phyloP scores from a whole-genome alignment of 805 yeast genomes.

The Saturnispora kantuleensis region DNA sequence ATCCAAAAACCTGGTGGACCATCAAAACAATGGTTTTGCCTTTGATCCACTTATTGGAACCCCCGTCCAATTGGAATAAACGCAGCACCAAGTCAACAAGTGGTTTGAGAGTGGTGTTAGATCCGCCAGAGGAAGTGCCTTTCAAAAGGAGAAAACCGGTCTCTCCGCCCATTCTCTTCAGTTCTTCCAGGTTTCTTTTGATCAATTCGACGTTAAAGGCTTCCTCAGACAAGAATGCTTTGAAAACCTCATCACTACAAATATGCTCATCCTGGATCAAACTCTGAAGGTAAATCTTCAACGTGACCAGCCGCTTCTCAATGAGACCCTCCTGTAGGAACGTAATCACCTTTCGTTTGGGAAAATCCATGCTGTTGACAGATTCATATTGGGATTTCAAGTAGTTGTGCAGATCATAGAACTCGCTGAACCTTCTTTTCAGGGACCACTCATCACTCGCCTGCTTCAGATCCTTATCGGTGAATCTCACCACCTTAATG shows the following conservation, averaged over 20 bases:
- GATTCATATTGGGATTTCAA: slow-evolving; percentile 42
- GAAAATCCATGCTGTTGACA: slow-evolving; percentile 41
- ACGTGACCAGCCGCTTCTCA: slow-evolving; percentile 49
- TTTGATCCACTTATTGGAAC: slow-evolving; percentile 63
- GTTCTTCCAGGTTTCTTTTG: slow-evolving; percentile 24
- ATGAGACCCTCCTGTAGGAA: slow-evolving; percentile 56
- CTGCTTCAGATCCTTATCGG: slow-evolving; percentile 22
- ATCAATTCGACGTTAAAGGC: slow-evolving; percentile 30
- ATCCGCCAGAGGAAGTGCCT: neutral
- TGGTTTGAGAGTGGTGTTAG: slow-evolving; percentile 58
- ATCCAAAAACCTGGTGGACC: slow-evolving; percentile 78
- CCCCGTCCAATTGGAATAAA: slow-evolving; percentile 47
- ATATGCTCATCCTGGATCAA: slow-evolving; percentile 56
- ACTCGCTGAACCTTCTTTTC: slow-evolving; percentile 84
- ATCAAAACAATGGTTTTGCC: slow-evolving; percentile 77
- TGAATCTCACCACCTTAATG: slow-evolving; percentile 58
- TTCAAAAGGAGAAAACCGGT: slow-evolving; percentile 9
- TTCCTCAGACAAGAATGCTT: slow-evolving; percentile 72
- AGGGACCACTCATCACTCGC: slow-evolving; percentile 76
- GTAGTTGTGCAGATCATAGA: slow-evolving; percentile 59
- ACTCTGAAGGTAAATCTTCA: slow-evolving; percentile 53
- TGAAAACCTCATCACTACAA: slow-evolving; percentile 61
- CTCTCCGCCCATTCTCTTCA: slow-evolving; percentile 35
- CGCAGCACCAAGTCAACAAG: slow-evolving; percentile 67
- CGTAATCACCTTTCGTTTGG: slow-evolving; percentile 54